Evolutionary conservation across 495 filamentous ascomycete genomes (phyloP), one percentile per base, ranked within the genome.

Genomic region (Aspergillus nidulans): DNA sequence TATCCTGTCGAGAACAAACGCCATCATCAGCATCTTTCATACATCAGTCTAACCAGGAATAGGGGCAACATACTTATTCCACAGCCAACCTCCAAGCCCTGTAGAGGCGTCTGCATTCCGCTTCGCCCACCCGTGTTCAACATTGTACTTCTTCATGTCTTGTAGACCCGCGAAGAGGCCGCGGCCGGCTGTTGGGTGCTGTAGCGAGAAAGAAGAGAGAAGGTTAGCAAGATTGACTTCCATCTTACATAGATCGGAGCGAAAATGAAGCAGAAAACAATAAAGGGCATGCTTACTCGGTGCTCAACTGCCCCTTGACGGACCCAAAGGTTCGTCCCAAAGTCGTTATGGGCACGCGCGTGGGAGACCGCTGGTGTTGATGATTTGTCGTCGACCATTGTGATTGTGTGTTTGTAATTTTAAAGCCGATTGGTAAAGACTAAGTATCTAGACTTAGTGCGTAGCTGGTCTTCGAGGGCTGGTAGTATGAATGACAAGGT

Each of bases 131-230:
- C 74, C 74, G 12, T 52, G 41, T 6, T 76, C 71, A 10, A 77
- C 74, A 12, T 73, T 74, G 48, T 77, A 77, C 50, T 67, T 63
- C 57, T 77, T 77, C 12, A 61, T 59, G 41, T 77, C 74, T 50
- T 77, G 74, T 5, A 77, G 62, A 6, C 74, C 74, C 36, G 74
- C 71, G 56, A 77, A 77, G 44, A 77, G 70, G 23, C 74, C 74
- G 13, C 74, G 67, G 45, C 74, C 74, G 15, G 64, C 58, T 8
- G 71, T 74, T 25, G 69, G 42, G 40, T 63, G 68, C 71, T 73
- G 30, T 12, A 16, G 6, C 36, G 18, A 5, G 36, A n/a, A 39
- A 4, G 18, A 15, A 15, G 9, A 6, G n/a, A 20, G 21, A 45
- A 21, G 19, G 20, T 18, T 6, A 7, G 21, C n/a, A n/a, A n/a